These are phyloP conservation scores for Tetrahymena elliotti DNA, from an alignment of 73 alveolate species.

Conservation along the genomic window DNA sequence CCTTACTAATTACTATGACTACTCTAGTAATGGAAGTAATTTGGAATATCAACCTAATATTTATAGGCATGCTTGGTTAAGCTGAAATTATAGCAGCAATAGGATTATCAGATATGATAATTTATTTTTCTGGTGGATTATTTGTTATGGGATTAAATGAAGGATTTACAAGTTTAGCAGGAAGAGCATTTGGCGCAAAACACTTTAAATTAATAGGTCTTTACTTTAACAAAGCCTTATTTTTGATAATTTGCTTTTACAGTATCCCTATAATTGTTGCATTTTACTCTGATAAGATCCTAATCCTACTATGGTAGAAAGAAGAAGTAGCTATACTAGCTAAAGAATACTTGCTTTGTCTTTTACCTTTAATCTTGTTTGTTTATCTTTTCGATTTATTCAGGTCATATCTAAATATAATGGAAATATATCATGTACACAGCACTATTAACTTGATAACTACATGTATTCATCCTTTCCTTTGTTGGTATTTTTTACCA, in stretches of 20 bases:
- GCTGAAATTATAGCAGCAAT: conserved; percentile 51
- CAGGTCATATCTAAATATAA: background rate
- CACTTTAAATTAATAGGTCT: conserved; percentile 48
- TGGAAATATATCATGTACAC: background rate
- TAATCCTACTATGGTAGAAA: conserved; percentile 26
- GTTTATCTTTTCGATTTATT: background rate
- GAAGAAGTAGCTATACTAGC: conserved; percentile 43
- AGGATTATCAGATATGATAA: conserved; percentile 46
- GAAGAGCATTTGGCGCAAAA: conserved; percentile 48
- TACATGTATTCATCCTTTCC: background rate
- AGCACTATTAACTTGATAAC: background rate
- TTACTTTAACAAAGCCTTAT: conserved; percentile 44
- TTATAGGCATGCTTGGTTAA: background rate
- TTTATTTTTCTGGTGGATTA: conserved; percentile 39
- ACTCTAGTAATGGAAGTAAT: background rate
- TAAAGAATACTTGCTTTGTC: background rate
- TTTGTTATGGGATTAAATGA: conserved; percentile 34
- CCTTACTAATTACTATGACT: background rate
- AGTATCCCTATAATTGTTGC: conserved; percentile 15
- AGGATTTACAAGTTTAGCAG: conserved; percentile 46
- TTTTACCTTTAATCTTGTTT: background rate
- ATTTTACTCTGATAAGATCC: conserved; percentile 40
- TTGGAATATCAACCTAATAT: background rate
- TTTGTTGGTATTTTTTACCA: background rate
- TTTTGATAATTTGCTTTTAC: conserved; percentile 25